Base-by-base conservation (phyloP, 2,329 filamentous ascomycete species). In the Stagonosporopsis tanaceti region DNA sequence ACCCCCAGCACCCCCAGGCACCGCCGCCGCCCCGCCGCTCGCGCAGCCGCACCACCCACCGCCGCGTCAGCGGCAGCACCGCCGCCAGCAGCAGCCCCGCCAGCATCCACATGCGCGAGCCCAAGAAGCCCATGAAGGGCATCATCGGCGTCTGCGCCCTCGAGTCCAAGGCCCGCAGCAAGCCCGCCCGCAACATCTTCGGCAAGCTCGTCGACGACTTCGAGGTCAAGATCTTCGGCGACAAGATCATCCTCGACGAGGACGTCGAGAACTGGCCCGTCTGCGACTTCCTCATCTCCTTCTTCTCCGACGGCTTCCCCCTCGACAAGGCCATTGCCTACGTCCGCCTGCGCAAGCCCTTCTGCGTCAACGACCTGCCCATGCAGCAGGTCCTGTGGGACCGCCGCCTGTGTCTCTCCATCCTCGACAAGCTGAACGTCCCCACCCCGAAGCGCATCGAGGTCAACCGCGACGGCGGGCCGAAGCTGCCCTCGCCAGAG, bases 361-460 rank as follows among this genome's bases (percentile, higher is more conserved):
- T 97, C 68, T 97, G 94, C 73, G 93, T 99, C 72, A 99, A 99
- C 73, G 94, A 99, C 76, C 83, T 99, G 40, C 91, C 93, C 0
- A 97, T 99, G 92, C 95, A 99, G 76, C 93, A 96, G 76, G 87
- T 99, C 6, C 81, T 99, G 3, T 99, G 95, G 95, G 95, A 99
- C 76, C 88, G 96, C 45, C 89, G 96, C 32, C 82, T 98, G 24
- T 98, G 95, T 67, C 83, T 99, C 20, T 88, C 86, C 54, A 90
- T 99, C 30, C 82, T 99, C 46, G 94, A 98, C 75, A 88, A 90
- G 68, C 91, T 98, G 73, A 87, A 89, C 57, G 93, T 99, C 2
- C 92, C 92, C 8, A 97, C 94, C 0, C 95, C 96, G 0, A 88
- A 89, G 69, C 87, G 96, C 56, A 77, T 99, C 25, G 94, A 98